Percentiles rank a stretch among this genome's conserved stretches.
Evolutionary conservation across 2,329 filamentous ascomycete species (phyloP).

Genomic region (Penicillium concentricum): DNA sequence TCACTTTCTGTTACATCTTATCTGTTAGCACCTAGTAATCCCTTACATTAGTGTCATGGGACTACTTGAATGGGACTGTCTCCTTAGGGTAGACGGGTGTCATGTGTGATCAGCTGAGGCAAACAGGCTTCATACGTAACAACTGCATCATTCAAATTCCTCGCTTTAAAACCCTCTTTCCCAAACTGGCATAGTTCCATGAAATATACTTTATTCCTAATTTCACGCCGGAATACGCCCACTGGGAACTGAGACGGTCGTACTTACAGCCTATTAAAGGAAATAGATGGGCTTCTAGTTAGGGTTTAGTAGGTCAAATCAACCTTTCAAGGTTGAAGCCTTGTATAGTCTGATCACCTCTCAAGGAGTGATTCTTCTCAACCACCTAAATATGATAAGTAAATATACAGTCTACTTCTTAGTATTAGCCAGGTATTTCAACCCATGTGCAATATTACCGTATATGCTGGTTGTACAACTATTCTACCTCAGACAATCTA

Average conservation of each 20-base stretch:
- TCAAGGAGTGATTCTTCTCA: neutral
- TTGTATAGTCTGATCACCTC: neutral
- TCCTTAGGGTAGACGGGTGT: neutral
- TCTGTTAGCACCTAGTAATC: neutral
- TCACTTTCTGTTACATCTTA: neutral
- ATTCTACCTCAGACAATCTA: neutral
- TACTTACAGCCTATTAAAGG: neutral
- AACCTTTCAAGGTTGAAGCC: neutral
- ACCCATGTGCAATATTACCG: neutral
- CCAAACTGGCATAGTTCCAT: neutral
- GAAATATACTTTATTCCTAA: neutral
- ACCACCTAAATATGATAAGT: neutral
- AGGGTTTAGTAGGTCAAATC: neutral
- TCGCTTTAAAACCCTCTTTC: neutral
- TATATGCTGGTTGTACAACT: neutral
- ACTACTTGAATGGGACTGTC: neutral
- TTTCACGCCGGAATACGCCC: neutral
- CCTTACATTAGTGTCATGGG: neutral
- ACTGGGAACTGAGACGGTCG: neutral
- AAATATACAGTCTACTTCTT: neutral
- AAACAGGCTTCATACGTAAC: neutral
- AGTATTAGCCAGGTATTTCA: neutral
- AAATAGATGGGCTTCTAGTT: neutral
- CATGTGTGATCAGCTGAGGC: neutral
- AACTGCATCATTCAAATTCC: neutral